These are phyloP conservation scores for Kwoniella sp. DNA, from an alignment of 768 basidiomycete species.

Conservation along the genomic window DNA sequence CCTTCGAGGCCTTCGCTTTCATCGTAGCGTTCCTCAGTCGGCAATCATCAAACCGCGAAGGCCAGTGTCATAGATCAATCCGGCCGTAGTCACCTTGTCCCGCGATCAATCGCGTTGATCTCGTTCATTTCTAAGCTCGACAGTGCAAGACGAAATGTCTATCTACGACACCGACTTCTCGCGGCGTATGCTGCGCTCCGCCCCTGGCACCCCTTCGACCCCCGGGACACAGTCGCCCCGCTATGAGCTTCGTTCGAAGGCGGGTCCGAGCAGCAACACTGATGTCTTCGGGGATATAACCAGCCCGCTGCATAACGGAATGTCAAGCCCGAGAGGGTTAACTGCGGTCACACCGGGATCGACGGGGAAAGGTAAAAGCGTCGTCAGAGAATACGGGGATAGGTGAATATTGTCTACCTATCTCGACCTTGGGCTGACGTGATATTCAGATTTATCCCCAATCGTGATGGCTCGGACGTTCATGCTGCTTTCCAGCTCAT, in stretches of 20 bases:
- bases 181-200: constrained; percentile 17
- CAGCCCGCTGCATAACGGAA: constrained; percentile 12
- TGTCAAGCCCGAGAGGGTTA: constrained; percentile 8
- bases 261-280: not conserved
- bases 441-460: constrained; percentile 60
- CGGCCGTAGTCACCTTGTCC: no score
- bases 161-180: constrained; percentile 29
- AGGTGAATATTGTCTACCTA: constrained; percentile 32
- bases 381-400: constrained; percentile 48
- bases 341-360: constrained; percentile 11
- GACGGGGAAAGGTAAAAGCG: constrained; percentile 38
- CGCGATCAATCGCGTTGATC: no score
- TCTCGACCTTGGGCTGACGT: not conserved
- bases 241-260: constrained; percentile 10
- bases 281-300: constrained; percentile 41
- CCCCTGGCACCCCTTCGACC: constrained; percentile 9
- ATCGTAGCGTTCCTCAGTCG: no score
- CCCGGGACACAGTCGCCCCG: constrained; percentile 4
- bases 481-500: constrained; percentile 63
- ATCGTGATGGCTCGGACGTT: constrained; percentile 60
- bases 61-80: no score
- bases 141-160: constrained; percentile 13
- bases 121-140: no score
- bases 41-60: no score
- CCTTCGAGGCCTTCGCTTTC: no score